Evolutionary conservation across 176 grass and related monocot species (phyloP).

Genomic region (Poa pratensis): DNA sequence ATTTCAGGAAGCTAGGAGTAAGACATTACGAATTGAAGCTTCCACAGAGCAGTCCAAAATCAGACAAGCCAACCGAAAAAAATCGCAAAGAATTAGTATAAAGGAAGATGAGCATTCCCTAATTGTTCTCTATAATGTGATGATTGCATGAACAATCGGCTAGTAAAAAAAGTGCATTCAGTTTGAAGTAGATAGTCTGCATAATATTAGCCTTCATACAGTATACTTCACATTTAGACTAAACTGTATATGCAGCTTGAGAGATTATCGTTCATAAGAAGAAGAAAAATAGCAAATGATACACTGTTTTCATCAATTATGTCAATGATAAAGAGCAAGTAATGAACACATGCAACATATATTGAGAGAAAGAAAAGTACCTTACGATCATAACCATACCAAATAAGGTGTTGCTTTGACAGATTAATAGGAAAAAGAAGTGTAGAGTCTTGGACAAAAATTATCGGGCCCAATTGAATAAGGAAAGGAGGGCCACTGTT

Average conservation of each 20-base stretch:
- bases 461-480: slow-evolving; percentile 84
- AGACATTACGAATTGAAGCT: neutral
- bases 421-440: slow-evolving; percentile 95
- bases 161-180: neutral
- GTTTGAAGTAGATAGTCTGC: neutral
- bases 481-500: slow-evolving; percentile 81
- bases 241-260: neutral
- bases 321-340: neutral
- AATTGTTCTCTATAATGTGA: neutral
- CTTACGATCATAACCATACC: slow-evolving; percentile 98
- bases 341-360: neutral
- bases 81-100: neutral
- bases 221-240: neutral
- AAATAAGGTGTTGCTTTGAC: slow-evolving; percentile 97
- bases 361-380: slow-evolving; percentile 39
- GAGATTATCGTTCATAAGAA: neutral
- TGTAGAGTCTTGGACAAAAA: slow-evolving; percentile 88
- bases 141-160: neutral
- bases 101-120: neutral
- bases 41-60: neutral
- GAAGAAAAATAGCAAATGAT: neutral
- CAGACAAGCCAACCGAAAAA: neutral
- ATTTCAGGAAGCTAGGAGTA: slow-evolving; percentile 19
- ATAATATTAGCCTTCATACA: neutral
- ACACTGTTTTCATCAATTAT: neutral